phyloP scores from a whole-genome alignment of 148 eudicot genomes.

The Fagopyrum tataricum region DNA sequence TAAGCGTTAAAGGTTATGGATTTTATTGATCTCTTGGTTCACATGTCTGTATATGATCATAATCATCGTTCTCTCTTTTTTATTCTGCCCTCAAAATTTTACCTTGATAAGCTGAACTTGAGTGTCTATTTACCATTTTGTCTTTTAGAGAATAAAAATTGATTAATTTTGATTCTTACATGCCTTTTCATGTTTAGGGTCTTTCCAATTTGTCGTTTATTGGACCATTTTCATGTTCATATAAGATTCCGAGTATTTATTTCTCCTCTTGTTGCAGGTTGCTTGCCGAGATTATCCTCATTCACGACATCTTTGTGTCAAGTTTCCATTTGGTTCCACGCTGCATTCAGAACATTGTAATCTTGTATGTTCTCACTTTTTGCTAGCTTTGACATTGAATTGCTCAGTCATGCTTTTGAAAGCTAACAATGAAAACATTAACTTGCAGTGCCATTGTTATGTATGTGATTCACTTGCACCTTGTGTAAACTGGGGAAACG shows the following conservation, averaged over 20 bases:
- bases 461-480: conserved; percentile 92
- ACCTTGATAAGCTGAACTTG: no score
- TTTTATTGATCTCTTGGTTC: not conserved
- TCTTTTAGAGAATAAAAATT: not conserved
- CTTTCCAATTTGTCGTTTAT: not conserved
- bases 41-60: not conserved
- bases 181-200: not conserved
- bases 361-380: conserved; percentile 12
- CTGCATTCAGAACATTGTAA: conserved; percentile 55
- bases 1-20: not conserved
- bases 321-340: conserved; percentile 62
- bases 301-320: conserved; percentile 86
- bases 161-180: not conserved
- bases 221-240: not conserved
- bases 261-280: conserved; percentile 41
- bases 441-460: conserved; percentile 91
- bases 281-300: conserved; percentile 99
- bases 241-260: conserved; percentile 11
- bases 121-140: not conserved
- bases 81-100: no score
- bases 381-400: not conserved
- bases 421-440: not conserved
- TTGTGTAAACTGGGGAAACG: conserved; percentile 68
- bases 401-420: conserved; percentile 1
- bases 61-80: not conserved